phyloP scores from a whole-genome alignment of 2,329 filamentous ascomycete genomes.

The Penicillium sp. region DNA sequence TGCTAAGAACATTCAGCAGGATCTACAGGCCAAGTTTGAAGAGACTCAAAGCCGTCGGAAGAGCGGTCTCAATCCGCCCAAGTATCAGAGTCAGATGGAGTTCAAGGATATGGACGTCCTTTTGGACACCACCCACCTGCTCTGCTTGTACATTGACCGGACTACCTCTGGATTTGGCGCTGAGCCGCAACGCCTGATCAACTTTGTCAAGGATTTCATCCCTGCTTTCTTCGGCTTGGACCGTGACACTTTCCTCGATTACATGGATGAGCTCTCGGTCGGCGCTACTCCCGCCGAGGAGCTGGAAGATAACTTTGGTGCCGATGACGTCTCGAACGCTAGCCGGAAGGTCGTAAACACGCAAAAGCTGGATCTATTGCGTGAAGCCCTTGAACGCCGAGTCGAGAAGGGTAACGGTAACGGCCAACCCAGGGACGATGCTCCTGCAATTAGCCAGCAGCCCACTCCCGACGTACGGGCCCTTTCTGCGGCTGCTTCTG shows the following conservation, averaged over 20 bases:
- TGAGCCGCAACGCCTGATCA: constrained; percentile 70
- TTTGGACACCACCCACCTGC: constrained; percentile 49
- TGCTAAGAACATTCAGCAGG: constrained; percentile 82
- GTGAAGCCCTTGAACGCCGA: constrained; percentile 78
- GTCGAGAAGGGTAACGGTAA: constrained; percentile 61
- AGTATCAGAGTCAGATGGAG: constrained; percentile 72
- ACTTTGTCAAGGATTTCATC: constrained; percentile 75
- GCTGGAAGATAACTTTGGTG: constrained; percentile 67
- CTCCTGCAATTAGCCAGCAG: constrained; percentile 76
- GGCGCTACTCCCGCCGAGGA: constrained; percentile 72
- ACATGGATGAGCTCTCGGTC: constrained; percentile 66
- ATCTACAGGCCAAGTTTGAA: constrained; percentile 89
- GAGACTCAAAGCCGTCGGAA: constrained; percentile 75
- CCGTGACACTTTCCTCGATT: constrained; percentile 65
- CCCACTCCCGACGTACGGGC: constrained; percentile 73
- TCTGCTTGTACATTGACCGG: constrained; percentile 49
- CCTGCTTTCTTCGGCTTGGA: constrained; percentile 74
- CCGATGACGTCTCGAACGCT: constrained; percentile 67
- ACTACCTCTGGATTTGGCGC: constrained; percentile 50
- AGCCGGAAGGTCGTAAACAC: constrained; percentile 62
- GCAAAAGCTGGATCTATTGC: constrained; percentile 74
- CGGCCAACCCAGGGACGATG: constrained; percentile 74
- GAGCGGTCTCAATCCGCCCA: constrained; percentile 58
- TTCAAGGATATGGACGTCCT: constrained; percentile 71
- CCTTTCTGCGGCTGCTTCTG: constrained; percentile 33